phyloP scores from a whole-genome alignment of 192 early-diverging fungal species.

The Backusella psychrophila region DNA sequence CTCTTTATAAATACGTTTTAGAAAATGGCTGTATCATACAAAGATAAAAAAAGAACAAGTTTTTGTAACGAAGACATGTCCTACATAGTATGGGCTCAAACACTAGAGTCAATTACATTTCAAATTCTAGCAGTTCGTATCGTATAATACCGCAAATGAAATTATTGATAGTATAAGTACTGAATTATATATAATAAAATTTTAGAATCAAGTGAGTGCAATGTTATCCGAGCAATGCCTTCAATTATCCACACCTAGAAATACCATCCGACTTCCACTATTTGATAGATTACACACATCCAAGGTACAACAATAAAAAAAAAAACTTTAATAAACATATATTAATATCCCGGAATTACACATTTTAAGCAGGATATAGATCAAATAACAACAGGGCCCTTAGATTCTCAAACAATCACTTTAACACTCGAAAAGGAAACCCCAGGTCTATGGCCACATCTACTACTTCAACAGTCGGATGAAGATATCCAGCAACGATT shows the following conservation, averaged over 20 bases:
- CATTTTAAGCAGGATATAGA: slow-evolving; percentile 6
- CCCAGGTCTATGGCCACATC: neutral
- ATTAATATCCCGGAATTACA: neutral
- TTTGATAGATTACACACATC: slow-evolving; percentile 4
- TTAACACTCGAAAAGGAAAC: slow-evolving; percentile 10
- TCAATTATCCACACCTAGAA: neutral
- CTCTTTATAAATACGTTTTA: neutral
- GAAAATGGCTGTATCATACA: neutral
- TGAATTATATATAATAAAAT: neutral
- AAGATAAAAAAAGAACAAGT: neutral
- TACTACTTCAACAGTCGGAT: slow-evolving; percentile 3
- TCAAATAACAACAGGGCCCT: slow-evolving; percentile 4
- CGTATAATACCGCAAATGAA: neutral
- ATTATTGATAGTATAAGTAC: neutral
- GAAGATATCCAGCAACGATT: neutral
- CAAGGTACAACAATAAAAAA: neutral
- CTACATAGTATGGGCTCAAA: slow-evolving; percentile 3
- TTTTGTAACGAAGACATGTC: neutral
- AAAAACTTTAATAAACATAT: neutral
- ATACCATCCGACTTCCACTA: neutral
- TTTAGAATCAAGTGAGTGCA: slow-evolving; percentile 5
- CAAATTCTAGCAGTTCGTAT: slow-evolving; percentile 8
- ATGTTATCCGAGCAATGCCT: slow-evolving; percentile 2
- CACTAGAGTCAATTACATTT: slow-evolving; percentile 14
- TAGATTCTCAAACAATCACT: slow-evolving; percentile 1